Evolutionary conservation across 352 stramenopile species (phyloP).

Genomic region (Phytopythium montanum): DNA sequence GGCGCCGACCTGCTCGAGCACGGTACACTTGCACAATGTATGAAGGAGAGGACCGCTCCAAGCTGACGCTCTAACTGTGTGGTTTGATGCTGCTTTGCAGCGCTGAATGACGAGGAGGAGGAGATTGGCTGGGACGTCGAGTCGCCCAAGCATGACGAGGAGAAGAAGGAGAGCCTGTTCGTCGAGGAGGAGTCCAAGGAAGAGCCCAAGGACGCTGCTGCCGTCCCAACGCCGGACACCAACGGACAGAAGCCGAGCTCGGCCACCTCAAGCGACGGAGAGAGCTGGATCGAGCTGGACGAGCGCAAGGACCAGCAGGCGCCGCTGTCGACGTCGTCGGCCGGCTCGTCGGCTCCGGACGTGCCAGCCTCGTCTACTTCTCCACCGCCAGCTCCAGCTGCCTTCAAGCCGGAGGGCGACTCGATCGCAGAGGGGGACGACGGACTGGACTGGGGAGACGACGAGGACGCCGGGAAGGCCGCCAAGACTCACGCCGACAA

Average conservation of each 20-base stretch:
- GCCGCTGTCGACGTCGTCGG: constrained; percentile 39
- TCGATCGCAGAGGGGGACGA: constrained; percentile 34
- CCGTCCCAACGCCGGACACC: background rate
- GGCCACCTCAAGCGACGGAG: constrained; percentile 46
- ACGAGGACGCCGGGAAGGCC: constrained; percentile 31
- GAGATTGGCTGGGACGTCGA: constrained; percentile 69
- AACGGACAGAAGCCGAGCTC: constrained; percentile 8
- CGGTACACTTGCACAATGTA: constrained; percentile 19
- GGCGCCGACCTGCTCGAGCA: constrained; percentile 61
- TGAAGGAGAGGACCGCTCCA: background rate
- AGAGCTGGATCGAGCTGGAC: constrained; percentile 67
- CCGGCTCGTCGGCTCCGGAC: constrained; percentile 24
- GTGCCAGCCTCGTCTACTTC: background rate
- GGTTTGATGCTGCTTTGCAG: constrained; percentile 17
- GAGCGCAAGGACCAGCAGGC: constrained; percentile 46
- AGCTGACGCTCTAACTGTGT: background rate
- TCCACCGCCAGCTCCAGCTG: constrained; percentile 1
- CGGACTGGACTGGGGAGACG: constrained; percentile 62
- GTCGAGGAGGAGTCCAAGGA: constrained; percentile 43
- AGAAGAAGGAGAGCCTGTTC: constrained; percentile 33
- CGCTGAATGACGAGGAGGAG: constrained; percentile 60
- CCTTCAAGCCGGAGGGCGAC: constrained; percentile 19
- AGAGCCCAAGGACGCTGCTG: constrained; percentile 10
- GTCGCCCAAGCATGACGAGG: constrained; percentile 44
- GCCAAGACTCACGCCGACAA: constrained; percentile 22